Base-by-base conservation (phyloP, 2,329 filamentous ascomycete genomes). In the Neonectria sp. region DNA sequence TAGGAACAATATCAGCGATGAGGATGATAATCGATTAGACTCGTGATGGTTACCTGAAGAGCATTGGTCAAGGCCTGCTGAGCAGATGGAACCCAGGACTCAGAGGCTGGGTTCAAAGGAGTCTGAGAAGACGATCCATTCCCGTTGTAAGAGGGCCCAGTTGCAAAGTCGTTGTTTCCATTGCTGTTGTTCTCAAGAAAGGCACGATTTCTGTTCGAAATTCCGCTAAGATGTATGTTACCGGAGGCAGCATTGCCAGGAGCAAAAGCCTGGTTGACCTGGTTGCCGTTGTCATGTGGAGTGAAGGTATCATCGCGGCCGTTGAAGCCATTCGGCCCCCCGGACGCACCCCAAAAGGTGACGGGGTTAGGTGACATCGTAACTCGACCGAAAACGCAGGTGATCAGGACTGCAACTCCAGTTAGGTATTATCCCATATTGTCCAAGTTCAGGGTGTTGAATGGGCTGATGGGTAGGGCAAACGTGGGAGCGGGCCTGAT, bases 41-140 rank as follows among this genome's bases (percentile, higher is more conserved):
- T 15, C 12, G 8, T 12, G 2, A 24, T 24, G 48, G 66, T 58
- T 62, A 68, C 72, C 52, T 68, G 70, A 12, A 76, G 63, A n/a
- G 68, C 72, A 52, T 75, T 73, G 35, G 58, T 59, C 24, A 74
- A 59, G 9, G 63, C 73, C 45, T 76, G 70, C 3, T 74, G 73
- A 66, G 74, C 74, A 31, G 74, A 73, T 3, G 72, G 67, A 37
- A 76, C 55, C 74, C 74, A 76, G 33, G 69, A 73, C 24, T 67
- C 51, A 7, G 61, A 51, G 31, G 57, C 68, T 3, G 52, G 45
- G 27, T 66, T 67, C 17, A 57, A 51, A 40, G 46, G 33, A 21
- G 46, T 37, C 3, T 35, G n/a, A 7, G 5, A 8, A 37, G 48
- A 31, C 6, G n/a, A 15, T 17, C 17, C 11, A 17, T 25, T 55